phyloP scores from a whole-genome alignment of 305 asterid genomes.

The Plantago lanceolata region DNA sequence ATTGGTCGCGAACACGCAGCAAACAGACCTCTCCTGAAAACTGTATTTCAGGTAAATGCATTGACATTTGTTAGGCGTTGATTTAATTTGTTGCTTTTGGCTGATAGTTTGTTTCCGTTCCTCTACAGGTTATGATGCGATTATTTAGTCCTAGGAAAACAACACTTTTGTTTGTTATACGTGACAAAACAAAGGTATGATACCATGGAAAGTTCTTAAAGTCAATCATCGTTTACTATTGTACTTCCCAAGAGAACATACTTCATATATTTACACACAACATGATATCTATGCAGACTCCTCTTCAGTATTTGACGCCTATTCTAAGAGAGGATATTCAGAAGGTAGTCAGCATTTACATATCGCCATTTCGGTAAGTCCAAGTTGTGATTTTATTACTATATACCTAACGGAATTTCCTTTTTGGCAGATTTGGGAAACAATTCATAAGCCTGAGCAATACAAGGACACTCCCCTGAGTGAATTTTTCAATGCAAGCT shows the following conservation, averaged over 20 bases:
- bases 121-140: slow-evolving; percentile 64
- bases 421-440: slow-evolving; percentile 64
- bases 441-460: slow-evolving; percentile 44
- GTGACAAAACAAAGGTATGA: slow-evolving; percentile 71
- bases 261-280: slow-evolving; percentile 12
- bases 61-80: slow-evolving; percentile 7
- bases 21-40: slow-evolving; percentile 66
- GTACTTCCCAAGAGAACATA: slow-evolving; percentile 12
- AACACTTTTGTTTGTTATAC: slow-evolving; percentile 66
- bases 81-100: slow-evolving; percentile 9
- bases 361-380: neutral
- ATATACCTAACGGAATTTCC: slow-evolving; percentile 7
- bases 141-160: slow-evolving; percentile 72
- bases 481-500: slow-evolving; percentile 64
- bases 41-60: slow-evolving; percentile 62
- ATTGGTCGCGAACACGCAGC: slow-evolving; percentile 80
- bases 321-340: slow-evolving; percentile 62
- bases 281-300: slow-evolving; percentile 43
- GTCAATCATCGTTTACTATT: neutral
- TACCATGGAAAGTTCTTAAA: slow-evolving; percentile 15
- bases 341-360: slow-evolving; percentile 41
- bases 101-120: slow-evolving; percentile 21
- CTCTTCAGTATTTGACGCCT: slow-evolving; percentile 60
- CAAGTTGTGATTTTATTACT: neutral
- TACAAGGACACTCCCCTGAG: slow-evolving; percentile 50